Evolutionary conservation across 805 yeast species (phyloP).

Genomic region (Candida rishiriensis): DNA sequence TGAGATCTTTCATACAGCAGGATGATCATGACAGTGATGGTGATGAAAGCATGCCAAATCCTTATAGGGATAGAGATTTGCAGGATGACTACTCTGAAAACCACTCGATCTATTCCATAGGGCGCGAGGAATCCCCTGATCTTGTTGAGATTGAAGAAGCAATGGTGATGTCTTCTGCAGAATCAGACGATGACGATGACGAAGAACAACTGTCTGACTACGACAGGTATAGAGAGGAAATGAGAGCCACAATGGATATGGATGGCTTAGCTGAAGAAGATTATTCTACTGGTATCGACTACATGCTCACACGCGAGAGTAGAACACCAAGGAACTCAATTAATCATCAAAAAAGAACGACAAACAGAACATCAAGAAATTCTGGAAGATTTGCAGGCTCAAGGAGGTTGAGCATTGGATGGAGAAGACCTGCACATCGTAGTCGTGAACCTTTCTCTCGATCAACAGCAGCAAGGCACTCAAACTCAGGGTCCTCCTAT

Average conservation of each 20-base stretch:
- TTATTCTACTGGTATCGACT: slow-evolving; percentile 21
- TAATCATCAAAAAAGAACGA: too few relatives aligned
- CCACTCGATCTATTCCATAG: background rate
- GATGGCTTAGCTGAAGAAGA: slow-evolving; percentile 27
- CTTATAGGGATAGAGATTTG: background rate
- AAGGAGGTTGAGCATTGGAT: too few relatives aligned
- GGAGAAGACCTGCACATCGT: too few relatives aligned
- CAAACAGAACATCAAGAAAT: too few relatives aligned
- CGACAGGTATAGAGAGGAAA: slow-evolving; percentile 3
- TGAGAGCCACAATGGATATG: slow-evolving; percentile 2
- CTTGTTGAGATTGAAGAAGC: slow-evolving; percentile 5
- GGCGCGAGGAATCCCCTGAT: slow-evolving; percentile 2
- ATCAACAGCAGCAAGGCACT: too few relatives aligned
- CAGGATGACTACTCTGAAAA: background rate
- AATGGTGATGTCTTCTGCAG: slow-evolving; percentile 10
- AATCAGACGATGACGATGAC: slow-evolving; percentile 5
- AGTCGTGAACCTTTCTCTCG: too few relatives aligned
- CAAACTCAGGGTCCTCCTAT: too few relatives aligned
- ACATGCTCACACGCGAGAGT: slow-evolving; percentile 18
- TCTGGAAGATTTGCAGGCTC: too few relatives aligned
- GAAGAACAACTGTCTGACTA: slow-evolving; percentile 6
- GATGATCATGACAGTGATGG: slow-evolving; percentile 7
- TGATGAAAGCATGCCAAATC: slow-evolving; percentile 1
- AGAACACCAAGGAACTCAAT: background rate
- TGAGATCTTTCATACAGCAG: too few relatives aligned